Evolutionary conservation across 164 flowering plant species (phyloP), one percentile per base, ranked within the genome.

Genomic region (Amborella trichopoda): DNA sequence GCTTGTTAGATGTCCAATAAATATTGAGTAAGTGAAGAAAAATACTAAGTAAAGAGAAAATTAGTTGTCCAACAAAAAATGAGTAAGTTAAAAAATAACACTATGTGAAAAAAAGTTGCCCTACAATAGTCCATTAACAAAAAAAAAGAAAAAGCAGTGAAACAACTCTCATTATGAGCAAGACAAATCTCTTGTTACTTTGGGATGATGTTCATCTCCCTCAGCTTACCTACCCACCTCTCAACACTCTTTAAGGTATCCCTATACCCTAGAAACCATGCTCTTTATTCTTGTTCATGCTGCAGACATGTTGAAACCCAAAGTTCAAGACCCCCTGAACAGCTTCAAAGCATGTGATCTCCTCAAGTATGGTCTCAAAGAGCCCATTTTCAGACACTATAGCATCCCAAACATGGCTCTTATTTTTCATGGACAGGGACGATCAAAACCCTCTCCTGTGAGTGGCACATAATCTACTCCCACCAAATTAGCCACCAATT

Each of bases 191-290:
- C n/a, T n/a, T n/a, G n/a, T n/a, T n/a, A n/a, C n/a, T 28, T 42
- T 10, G 61, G 61, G 26, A 57, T 50, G 20, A 49, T 50, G 5
- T 57, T 57, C 61, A 57, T 57, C 3, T 50, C 50, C 4, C 61
- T 44, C 12, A 50, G 27, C 19, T 26, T 50, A 6, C 39, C 61
- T 3, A 49, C 50, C 61, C 54, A 57, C 6, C 8, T 3, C 6
- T 5, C 6, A 0, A 50, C 11, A 34, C 57, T 46, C 37, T 59
- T 52, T 4, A 47, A 17, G 8, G 63, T 52, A 13, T 52, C 48
- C 10, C 30, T 49, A 6, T 28, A 25, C 25, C 48, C 57, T 28
- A 39, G 44, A 59, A 59, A 48, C 63, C 63, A 52, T 28, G 53
- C 34, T 52, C 53, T 6, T 49, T 26, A 23, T 57, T 59, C 43